phyloP scores from a whole-genome alignment of 345 rosid species.

The Eutrema japonicum region DNA sequence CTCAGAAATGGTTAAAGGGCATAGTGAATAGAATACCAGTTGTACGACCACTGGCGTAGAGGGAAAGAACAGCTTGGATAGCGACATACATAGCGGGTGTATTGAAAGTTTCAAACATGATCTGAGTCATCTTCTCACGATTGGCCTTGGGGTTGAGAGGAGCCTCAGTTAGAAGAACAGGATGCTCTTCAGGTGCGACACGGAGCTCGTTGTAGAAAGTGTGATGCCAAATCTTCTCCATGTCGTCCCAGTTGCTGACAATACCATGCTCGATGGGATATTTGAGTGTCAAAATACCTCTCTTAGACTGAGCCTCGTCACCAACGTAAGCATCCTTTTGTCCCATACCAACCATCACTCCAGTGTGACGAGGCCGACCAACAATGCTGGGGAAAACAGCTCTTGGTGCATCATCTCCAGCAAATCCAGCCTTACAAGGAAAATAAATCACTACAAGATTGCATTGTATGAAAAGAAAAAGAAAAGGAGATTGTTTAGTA shows the following conservation, averaged over 20 bases:
- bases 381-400: constrained; percentile 67
- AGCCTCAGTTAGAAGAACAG: constrained; percentile 58
- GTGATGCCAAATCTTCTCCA: constrained; percentile 70
- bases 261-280: constrained; percentile 66
- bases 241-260: constrained; percentile 69
- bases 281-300: constrained; percentile 60
- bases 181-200: constrained; percentile 63
- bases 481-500: constrained; percentile 16
- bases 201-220: constrained; percentile 64
- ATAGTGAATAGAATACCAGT: constrained; percentile 45
- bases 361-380: constrained; percentile 62
- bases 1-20: no score
- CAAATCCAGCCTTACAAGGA: constrained; percentile 53
- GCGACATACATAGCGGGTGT: constrained; percentile 60
- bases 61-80: constrained; percentile 56
- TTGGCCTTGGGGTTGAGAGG: constrained; percentile 61
- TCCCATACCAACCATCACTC: constrained; percentile 71
- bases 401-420: constrained; percentile 64
- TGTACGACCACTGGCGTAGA: constrained; percentile 63
- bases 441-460: not conserved
- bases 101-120: constrained; percentile 58
- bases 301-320: constrained; percentile 65
- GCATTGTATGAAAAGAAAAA: not conserved
- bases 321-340: constrained; percentile 69
- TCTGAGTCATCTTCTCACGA: constrained; percentile 63